Base-by-base conservation (phyloP, 495 filamentous ascomycete species). In the Cudoniella acicularis region DNA sequence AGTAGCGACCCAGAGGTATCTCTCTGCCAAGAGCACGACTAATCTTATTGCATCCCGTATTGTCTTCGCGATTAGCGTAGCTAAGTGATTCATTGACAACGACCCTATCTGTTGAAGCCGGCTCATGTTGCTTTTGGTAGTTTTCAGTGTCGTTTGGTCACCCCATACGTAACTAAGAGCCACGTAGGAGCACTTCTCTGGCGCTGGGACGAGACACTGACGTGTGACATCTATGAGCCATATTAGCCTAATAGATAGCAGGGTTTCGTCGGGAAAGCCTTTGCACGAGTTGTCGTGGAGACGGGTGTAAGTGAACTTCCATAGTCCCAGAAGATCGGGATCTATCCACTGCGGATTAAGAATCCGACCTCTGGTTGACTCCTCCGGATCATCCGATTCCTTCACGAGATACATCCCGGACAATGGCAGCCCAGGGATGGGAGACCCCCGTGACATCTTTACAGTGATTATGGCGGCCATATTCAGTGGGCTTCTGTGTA, bases 21-120 rank as follows among this genome's bases (percentile, higher is more conserved):
- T 57, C 46, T 68, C 63, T 41, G 56, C 60, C 1, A 68, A 27
- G 1, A 53, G 17, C 0, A 26, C 41, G 9, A 56, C 55, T 11
- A 68, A 2, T 20, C 50, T 40, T 23, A 67, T 64, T 0, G 62
- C 58, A 55, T 67, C 54, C 11, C 54, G 49, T 21, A 62, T 51
- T 6, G 55, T 66, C 17, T 36, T 52, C 1, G 56, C 26, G 2
- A 59, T 48, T 25, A 41, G 20, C 16, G 36, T 41, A 6, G 20
- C 45, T 6, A 8, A 9, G 10, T 21, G 45, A 48, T 48, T 48
- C 8, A 18, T 11, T 10, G 45, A 11, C 10, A 48, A 18, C 10
- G 45, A 11, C 10, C 45, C 10, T 11, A 10, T 9, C 18, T 21
- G 9, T 18, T 13, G 10, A 13, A 48, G 45, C 8, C 8, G 45